These are phyloP conservation scores for Termitomyces sp. DNA, from an alignment of 768 basidiomycete species.

Conservation along the genomic window DNA sequence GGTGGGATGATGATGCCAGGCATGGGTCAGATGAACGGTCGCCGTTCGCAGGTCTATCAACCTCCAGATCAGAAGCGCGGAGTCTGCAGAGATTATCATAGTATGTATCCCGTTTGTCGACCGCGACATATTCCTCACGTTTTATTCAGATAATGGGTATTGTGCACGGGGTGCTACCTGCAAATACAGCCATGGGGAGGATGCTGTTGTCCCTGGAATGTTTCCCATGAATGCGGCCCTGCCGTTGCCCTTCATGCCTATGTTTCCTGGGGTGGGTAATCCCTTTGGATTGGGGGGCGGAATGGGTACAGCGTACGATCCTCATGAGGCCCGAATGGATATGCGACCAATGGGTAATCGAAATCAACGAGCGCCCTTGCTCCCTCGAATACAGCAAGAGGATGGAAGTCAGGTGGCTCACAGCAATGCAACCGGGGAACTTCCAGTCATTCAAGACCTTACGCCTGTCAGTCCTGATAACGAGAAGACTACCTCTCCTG, in stretches of 20 bases:
- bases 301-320: constrained; percentile 58
- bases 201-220: constrained; percentile 71
- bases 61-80: constrained; percentile 72
- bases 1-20: constrained; percentile 24
- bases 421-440: constrained; percentile 53
- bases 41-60: constrained; percentile 55
- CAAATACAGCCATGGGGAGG: constrained; percentile 90
- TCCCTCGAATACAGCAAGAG: constrained; percentile 51
- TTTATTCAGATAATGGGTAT: constrained; percentile 72
- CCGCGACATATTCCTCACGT: background rate
- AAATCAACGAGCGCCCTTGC: constrained; percentile 48
- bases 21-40: constrained; percentile 34
- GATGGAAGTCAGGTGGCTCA: constrained; percentile 37
- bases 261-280: constrained; percentile 54
- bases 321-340: constrained; percentile 75
- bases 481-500: constrained; percentile 19
- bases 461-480: constrained; percentile 48
- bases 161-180: constrained; percentile 85
- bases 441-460: constrained; percentile 80
- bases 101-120: constrained; percentile 40
- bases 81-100: constrained; percentile 88
- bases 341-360: constrained; percentile 51
- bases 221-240: constrained; percentile 47
- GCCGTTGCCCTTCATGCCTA: constrained; percentile 61
- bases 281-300: constrained; percentile 45